Evolutionary conservation across 163 green algal species (phyloP).

Genomic region (Trebouxia gelatinosa): DNA sequence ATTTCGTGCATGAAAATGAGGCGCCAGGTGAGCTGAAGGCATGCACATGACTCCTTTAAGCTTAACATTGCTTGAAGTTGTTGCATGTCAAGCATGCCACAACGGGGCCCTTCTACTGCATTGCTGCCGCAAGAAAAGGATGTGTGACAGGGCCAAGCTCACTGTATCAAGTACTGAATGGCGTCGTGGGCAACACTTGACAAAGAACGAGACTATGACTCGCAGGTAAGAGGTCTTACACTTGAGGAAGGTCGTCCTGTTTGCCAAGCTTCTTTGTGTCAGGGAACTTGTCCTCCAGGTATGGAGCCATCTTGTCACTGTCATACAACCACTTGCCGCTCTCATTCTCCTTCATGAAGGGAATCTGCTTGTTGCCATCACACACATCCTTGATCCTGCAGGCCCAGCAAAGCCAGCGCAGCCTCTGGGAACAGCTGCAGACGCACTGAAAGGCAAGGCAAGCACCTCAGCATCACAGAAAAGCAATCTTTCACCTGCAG

Average conservation of each 20-base stretch:
- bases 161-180: background rate
- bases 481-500: no score
- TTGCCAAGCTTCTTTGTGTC: constrained; percentile 34
- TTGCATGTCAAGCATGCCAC: background rate
- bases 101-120: background rate
- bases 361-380: constrained; percentile 36
- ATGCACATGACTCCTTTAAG: no score
- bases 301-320: constrained; percentile 35
- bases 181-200: background rate
- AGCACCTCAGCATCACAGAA: no score
- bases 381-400: constrained; percentile 29
- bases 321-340: constrained; percentile 36
- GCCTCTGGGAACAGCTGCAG: no score
- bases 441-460: no score
- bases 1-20: no score
- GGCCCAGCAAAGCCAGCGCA: no score
- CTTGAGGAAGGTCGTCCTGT: constrained; percentile 31
- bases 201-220: background rate
- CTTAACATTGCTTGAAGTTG: background rate
- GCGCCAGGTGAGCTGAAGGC: no score
- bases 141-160: background rate
- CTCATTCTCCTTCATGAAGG: constrained; percentile 33
- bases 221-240: background rate
- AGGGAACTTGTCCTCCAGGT: constrained; percentile 37
- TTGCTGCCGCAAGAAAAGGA: background rate